Conservation (phyloP, 2,329 filamentous ascomycete genomes). For the Cercospora citrullina region DNA sequence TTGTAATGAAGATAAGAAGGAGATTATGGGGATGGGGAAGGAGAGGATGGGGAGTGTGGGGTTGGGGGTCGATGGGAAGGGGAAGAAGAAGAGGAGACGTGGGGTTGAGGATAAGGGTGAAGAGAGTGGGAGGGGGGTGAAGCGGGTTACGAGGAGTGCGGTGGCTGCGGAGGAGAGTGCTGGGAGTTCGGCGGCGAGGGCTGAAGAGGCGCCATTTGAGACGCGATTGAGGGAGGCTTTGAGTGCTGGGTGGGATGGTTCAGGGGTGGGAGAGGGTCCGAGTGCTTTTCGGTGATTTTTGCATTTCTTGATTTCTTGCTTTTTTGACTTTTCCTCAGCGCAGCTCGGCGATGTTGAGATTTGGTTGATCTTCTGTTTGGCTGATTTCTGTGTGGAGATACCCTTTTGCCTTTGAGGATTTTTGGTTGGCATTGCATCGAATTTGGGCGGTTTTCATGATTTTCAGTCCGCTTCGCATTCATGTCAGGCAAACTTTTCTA, state of each 20-base stretch:
- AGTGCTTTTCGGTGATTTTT: background rate
- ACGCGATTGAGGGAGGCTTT: slow-evolving; percentile 4
- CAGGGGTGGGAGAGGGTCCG: background rate
- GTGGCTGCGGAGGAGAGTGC: background rate
- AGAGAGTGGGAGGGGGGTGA: background rate
- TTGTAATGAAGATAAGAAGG: slow-evolving; percentile 29
- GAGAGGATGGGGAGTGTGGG: slow-evolving; percentile 3
- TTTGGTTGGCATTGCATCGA: background rate
- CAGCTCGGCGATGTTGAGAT: background rate
- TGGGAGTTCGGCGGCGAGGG: background rate
- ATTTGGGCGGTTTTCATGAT: background rate
- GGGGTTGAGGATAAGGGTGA: background rate
- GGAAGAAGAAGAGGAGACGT: slow-evolving; percentile 7
- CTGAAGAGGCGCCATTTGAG: background rate
- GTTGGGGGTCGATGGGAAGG: slow-evolving; percentile 4
- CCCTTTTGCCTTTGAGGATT: background rate
- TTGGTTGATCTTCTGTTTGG: background rate
- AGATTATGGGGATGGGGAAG: slow-evolving; percentile 26
- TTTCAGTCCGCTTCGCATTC: background rate
- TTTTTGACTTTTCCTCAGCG: background rate
- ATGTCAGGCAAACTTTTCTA: background rate
- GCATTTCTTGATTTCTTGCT: background rate
- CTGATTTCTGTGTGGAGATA: background rate
- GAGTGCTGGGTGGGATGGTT: background rate
- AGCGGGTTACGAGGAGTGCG: background rate